Evolutionary conservation across 257 asterid species (phyloP).

Genomic region (Leptodermis oblonga): DNA sequence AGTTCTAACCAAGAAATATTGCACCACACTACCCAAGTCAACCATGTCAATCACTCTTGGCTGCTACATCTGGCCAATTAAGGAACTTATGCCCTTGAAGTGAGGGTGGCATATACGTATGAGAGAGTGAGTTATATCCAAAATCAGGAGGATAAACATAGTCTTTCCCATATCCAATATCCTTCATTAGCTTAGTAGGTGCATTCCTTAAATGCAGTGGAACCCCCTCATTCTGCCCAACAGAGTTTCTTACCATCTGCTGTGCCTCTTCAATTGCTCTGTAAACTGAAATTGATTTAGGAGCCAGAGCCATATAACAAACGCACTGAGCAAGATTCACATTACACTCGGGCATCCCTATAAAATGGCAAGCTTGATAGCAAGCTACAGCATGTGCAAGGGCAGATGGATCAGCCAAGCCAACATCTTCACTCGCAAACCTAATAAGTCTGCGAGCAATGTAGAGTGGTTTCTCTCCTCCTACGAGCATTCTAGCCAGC

Average conservation of each 20-base stretch:
- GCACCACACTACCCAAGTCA: too few relatives aligned
- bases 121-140: constrained; percentile 37
- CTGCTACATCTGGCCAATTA: constrained; percentile 40
- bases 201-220: constrained; percentile 89
- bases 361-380: constrained; percentile 74
- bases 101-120: constrained; percentile 59
- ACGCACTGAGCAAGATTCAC: constrained; percentile 72
- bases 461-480: constrained; percentile 87
- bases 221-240: constrained; percentile 75
- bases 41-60: background rate
- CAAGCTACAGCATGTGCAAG: constrained; percentile 75
- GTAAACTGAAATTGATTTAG: constrained; percentile 64
- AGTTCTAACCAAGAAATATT: too few relatives aligned
- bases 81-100: constrained; percentile 67
- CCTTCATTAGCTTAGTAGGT: constrained; percentile 86
- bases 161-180: constrained; percentile 70
- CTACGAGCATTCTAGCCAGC: constrained; percentile 84
- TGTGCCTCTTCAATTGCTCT: constrained; percentile 54
- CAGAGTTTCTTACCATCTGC: constrained; percentile 65
- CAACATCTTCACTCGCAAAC: constrained; percentile 76
- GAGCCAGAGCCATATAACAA: constrained; percentile 71
- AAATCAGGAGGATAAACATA: constrained; percentile 66
- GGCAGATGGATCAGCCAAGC: constrained; percentile 78
- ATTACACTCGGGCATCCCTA: constrained; percentile 86
- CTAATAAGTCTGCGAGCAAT: constrained; percentile 68